Base-by-base conservation (phyloP, 495 filamentous ascomycete species). In the Aspergillus cristatus region DNA sequence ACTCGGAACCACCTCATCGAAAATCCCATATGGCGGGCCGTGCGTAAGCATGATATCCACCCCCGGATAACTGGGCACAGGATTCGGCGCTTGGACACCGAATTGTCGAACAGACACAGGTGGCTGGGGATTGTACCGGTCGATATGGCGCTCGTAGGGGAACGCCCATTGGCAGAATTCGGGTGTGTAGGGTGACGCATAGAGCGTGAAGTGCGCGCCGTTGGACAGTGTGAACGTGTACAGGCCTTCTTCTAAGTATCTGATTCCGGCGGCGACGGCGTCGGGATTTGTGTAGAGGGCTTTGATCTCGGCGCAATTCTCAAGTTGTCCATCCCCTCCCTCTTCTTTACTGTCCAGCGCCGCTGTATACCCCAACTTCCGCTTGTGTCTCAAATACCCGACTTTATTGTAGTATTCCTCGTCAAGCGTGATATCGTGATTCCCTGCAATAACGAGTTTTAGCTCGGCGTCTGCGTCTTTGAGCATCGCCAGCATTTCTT, bases 371-470 rank as follows among this genome's bases (percentile, higher is more conserved):
- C 40, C 47, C 2, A 35, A 38, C 10, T 37, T 37, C 8, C 45
- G 55, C 3, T 50, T 47, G 38, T 69, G 65, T 6, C 62, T 48
- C 14, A 17, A 31, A 32, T 58, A 52, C 7, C 65, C 65, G 12
- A 47, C 40, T 2, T 18, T 31, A 4, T 46, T 36, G 44, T 73
- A 77, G 46, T 68, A 70, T 2, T 70, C 56, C 18, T 57, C 54
- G 50, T 91, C 82, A 3, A 89, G 72, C 0, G 74, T 74, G 38
- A 83, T 71, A 51, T 90, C 84, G 57, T 89, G 85, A 54, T 90
- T 89, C 0, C 85, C 85, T 1, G 85, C 76, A 35, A 93, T 86
- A 24, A 89, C 75, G 25, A 93, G 59, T 42, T 89, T 93, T 5
- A 88, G 57, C 14, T 79, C 72, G 0, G 85, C 83, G 5, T 74